These are phyloP conservation scores for Penicillium sclerotigenum DNA, from an alignment of 2,329 filamentous ascomycete genomes.

Conservation along the genomic window DNA sequence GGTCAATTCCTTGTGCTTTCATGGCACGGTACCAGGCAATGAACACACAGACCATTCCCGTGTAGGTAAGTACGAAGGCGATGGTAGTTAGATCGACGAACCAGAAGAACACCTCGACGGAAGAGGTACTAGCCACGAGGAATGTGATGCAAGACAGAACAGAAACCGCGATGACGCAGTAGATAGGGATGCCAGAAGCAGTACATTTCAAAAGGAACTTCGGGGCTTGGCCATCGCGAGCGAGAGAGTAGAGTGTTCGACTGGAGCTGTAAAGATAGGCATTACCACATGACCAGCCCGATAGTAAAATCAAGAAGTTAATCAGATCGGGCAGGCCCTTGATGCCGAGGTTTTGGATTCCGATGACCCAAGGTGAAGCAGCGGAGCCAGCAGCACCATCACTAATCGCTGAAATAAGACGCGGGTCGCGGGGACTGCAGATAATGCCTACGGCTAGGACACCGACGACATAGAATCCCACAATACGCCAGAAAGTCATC, in stretches of 20 bases:
- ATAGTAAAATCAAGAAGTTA: conserved; percentile 70
- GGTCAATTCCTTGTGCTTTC: conserved; percentile 64
- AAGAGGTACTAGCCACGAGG: conserved; percentile 61
- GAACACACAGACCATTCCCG: conserved; percentile 65
- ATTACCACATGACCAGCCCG: conserved; percentile 67
- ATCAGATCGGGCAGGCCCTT: conserved; percentile 66
- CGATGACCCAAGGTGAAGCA: conserved; percentile 70
- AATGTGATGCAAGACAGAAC: conserved; percentile 67
- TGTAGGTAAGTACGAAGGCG: conserved; percentile 46
- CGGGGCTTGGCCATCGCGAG: conserved; percentile 51
- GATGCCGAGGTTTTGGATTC: conserved; percentile 64
- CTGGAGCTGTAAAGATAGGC: conserved; percentile 58
- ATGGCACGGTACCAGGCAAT: conserved; percentile 68
- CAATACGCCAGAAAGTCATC: conserved; percentile 73
- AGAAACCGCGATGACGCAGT: conserved; percentile 64
- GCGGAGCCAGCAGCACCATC: conserved; percentile 60
- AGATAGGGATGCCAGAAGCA: conserved; percentile 64
- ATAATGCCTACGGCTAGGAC: conserved; percentile 66
- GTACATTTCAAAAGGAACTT: conserved; percentile 58
- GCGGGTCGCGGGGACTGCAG: conserved; percentile 62
- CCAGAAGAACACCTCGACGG: conserved; percentile 67
- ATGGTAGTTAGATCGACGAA: conserved; percentile 58
- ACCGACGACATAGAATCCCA: conserved; percentile 71
- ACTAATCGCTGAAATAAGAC: conserved; percentile 58
- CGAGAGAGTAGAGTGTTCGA: conserved; percentile 49